Percentiles rank a stretch among this genome's conserved stretches.
phyloP scores from a whole-genome alignment of 1,284 basidiomycete species.

The Peniophora sp. region DNA sequence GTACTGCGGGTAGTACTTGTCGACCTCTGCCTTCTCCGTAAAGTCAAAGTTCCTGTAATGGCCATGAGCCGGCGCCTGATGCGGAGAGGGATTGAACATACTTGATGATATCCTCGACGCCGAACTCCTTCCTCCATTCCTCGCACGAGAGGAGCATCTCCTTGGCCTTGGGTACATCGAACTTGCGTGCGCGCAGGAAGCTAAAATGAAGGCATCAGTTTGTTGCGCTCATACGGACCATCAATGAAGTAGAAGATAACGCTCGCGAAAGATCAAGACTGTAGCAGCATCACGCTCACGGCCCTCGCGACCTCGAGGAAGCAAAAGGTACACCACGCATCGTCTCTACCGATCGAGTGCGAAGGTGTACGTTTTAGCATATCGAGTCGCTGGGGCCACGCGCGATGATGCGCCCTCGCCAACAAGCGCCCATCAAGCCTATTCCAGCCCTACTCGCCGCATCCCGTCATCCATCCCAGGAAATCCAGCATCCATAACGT shows the following conservation, averaged over 20 bases:
- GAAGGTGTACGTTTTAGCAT: too few relatives aligned
- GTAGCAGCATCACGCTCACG: background rate
- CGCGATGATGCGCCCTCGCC: too few relatives aligned
- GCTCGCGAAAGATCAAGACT: background rate
- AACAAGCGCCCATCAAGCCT: too few relatives aligned
- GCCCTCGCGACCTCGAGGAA: too few relatives aligned
- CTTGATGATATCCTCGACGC: constrained; percentile 83
- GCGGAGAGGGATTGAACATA: constrained; percentile 25
- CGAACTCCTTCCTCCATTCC: constrained; percentile 87
- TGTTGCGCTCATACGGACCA: background rate
- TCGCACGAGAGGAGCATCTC: constrained; percentile 81
- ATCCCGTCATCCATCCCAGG: background rate
- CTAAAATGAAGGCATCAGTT: background rate
- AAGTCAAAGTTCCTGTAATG: constrained; percentile 76
- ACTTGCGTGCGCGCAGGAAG: constrained; percentile 91
- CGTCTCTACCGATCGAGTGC: too few relatives aligned
- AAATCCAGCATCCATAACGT: too few relatives aligned
- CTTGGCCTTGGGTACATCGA: constrained; percentile 80
- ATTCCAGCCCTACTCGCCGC: too few relatives aligned
- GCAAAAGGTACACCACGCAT: too few relatives aligned
- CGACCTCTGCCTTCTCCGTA: constrained; percentile 76
- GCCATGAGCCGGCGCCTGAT: background rate
- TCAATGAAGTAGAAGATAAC: background rate
- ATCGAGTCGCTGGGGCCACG: too few relatives aligned
- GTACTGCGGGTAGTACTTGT: constrained; percentile 93